phyloP scores from a whole-genome alignment of 2,329 filamentous ascomycete genomes.

The Botrytis byssoidea region DNA sequence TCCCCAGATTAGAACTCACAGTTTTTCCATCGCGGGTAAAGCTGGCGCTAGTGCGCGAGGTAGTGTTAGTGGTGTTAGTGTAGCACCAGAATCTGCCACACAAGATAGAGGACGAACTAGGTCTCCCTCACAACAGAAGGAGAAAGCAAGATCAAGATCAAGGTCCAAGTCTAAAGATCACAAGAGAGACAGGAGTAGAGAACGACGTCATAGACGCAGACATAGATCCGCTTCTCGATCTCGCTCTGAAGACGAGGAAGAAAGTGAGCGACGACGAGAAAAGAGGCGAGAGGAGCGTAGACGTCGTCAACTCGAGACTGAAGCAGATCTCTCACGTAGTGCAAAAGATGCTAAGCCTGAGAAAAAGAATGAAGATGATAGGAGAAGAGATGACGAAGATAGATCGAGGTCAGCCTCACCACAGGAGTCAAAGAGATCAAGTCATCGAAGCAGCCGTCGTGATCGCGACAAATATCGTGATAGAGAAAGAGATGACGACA shows the following conservation, averaged over 20 bases:
- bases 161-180: slow-evolving; percentile 36
- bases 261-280: slow-evolving; percentile 37
- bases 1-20: slow-evolving; percentile 53
- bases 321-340: slow-evolving; percentile 27
- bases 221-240: slow-evolving; percentile 36
- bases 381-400: slow-evolving; percentile 46
- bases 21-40: slow-evolving; percentile 42
- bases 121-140: slow-evolving; percentile 32
- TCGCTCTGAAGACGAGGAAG: slow-evolving; percentile 36
- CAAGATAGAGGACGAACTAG: slow-evolving; percentile 33
- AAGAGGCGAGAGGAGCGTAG: slow-evolving; percentile 34
- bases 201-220: slow-evolving; percentile 35
- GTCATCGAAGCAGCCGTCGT: slow-evolving; percentile 57
- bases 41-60: slow-evolving; percentile 32
- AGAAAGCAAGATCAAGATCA: slow-evolving; percentile 39
- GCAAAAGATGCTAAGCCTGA: slow-evolving; percentile 26
- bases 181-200: slow-evolving; percentile 33
- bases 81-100: slow-evolving; percentile 30
- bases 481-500: slow-evolving; percentile 45
- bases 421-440: slow-evolving; percentile 55
- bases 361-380: slow-evolving; percentile 28
- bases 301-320: slow-evolving; percentile 32
- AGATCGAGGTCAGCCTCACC: slow-evolving; percentile 65
- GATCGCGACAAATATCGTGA: slow-evolving; percentile 54
- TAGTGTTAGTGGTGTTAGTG: slow-evolving; percentile 35